These are phyloP conservation scores for Phaeosphaeria sp. DNA, from an alignment of 2,329 filamentous ascomycete genomes.

Conservation along the genomic window DNA sequence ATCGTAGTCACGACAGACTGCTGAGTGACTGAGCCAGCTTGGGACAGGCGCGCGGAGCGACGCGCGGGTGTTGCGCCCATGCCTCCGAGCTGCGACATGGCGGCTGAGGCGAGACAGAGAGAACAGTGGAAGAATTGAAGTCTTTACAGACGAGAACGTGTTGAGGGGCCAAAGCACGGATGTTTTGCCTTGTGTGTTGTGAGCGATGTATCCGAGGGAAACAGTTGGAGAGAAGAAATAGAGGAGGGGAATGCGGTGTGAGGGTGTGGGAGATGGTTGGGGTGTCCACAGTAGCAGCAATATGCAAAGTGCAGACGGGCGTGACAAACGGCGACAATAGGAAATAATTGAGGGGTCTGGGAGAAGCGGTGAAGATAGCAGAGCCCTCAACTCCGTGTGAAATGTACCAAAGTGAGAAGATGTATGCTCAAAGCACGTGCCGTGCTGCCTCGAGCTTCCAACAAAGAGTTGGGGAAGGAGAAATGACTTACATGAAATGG, in stretches of 20 bases:
- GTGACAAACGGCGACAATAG: conserved; percentile 13
- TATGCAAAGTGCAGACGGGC: background rate
- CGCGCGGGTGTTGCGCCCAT: conserved; percentile 37
- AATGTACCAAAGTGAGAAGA: background rate
- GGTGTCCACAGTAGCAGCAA: conserved; percentile 6
- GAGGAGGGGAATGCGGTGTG: background rate
- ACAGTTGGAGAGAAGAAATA: background rate
- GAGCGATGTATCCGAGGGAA: background rate
- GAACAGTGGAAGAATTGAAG: background rate
- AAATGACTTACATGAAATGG: background rate
- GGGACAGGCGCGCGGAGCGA: conserved; percentile 38
- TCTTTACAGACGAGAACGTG: background rate
- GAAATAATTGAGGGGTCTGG: conserved; percentile 1
- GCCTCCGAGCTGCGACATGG: conserved; percentile 34
- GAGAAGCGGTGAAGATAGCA: background rate
- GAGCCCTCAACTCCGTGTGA: background rate
- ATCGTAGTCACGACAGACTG: conserved; percentile 28
- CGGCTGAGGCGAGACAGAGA: background rate
- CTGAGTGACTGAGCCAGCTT: conserved; percentile 34
- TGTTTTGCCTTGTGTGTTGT: background rate
- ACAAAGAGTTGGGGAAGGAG: conserved; percentile 7
- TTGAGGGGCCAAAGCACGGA: background rate
- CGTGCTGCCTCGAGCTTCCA: conserved; percentile 7
- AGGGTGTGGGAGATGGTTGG: background rate
- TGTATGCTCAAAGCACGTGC: background rate